Evolutionary conservation across 2,329 filamentous ascomycete species (phyloP).

Genomic region (Botryotinia globosa): DNA sequence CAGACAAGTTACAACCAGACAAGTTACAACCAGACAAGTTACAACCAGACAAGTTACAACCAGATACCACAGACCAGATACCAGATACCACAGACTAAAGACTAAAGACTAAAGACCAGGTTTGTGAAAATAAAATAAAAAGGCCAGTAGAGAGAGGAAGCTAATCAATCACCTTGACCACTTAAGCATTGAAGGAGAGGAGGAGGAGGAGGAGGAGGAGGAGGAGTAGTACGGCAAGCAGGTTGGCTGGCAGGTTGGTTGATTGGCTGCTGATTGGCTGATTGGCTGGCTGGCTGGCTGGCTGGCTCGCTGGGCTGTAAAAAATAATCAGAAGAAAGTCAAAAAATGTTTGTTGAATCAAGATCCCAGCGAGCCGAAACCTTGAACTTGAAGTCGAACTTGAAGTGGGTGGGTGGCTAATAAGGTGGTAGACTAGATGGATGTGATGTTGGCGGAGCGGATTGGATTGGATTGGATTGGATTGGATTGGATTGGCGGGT

Average conservation of each 20-base stretch:
- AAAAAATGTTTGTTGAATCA: background rate
- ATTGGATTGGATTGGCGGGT: background rate
- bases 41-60: too few relatives aligned
- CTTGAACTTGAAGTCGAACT: background rate
- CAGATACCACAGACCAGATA: too few relatives aligned
- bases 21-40: too few relatives aligned
- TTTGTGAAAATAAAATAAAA: background rate
- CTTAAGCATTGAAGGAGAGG: background rate
- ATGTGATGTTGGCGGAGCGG: background rate
- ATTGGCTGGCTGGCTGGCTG: too few relatives aligned
- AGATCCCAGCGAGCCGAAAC: background rate
- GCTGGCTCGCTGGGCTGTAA: background rate
- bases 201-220: background rate
- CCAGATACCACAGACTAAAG: too few relatives aligned
- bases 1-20: background rate
- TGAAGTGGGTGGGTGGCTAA: too few relatives aligned
- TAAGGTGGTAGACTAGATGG: background rate
- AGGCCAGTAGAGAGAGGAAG: background rate
- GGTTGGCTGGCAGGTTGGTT: too few relatives aligned
- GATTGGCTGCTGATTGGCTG: too few relatives aligned
- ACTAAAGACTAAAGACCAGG: background rate
- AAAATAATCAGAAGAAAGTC: background rate
- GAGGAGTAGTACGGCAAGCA: background rate
- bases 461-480: too few relatives aligned
- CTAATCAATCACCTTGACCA: background rate